Evolutionary conservation across 2,329 filamentous ascomycete species (phyloP).

Genomic region (Ophiostoma montium): DNA sequence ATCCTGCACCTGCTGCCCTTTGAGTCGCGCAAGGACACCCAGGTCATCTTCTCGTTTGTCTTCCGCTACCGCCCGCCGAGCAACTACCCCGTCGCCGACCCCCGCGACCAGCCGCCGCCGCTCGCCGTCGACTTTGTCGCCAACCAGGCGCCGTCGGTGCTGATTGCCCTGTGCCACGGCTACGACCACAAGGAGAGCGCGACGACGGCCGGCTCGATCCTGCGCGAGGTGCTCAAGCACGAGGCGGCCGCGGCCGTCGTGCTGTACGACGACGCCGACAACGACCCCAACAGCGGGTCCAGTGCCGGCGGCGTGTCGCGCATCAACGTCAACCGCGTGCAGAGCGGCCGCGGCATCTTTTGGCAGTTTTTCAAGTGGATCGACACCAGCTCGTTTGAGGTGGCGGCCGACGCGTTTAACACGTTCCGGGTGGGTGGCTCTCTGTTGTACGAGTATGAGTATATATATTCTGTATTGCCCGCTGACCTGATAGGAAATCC

Average conservation of each 20-base stretch:
- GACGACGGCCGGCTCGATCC: constrained; percentile 76
- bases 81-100: constrained; percentile 5
- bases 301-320: constrained; percentile 61
- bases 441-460: neutral
- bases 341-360: constrained; percentile 74
- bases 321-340: constrained; percentile 61
- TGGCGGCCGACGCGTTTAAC: constrained; percentile 93
- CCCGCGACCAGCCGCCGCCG: constrained; percentile 50
- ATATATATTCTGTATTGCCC: neutral
- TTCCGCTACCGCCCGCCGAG: constrained; percentile 70
- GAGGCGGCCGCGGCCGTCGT: constrained; percentile 85
- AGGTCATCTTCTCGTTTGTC: constrained; percentile 90
- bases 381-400: constrained; percentile 89
- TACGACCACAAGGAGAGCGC: constrained; percentile 87
- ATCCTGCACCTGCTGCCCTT: constrained; percentile 80
- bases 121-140: constrained; percentile 82
- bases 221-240: constrained; percentile 78
- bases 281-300: constrained; percentile 38
- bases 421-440: constrained; percentile 65
- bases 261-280: constrained; percentile 75
- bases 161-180: constrained; percentile 76
- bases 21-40: constrained; percentile 89
- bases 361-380: constrained; percentile 98
- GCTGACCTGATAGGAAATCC: constrained; percentile 51
- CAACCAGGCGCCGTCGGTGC: constrained; percentile 70